Evolutionary conservation across 164 flowering plant species (phyloP), one percentile per base, ranked within the genome.

Genomic region (Vitis labrusca): DNA sequence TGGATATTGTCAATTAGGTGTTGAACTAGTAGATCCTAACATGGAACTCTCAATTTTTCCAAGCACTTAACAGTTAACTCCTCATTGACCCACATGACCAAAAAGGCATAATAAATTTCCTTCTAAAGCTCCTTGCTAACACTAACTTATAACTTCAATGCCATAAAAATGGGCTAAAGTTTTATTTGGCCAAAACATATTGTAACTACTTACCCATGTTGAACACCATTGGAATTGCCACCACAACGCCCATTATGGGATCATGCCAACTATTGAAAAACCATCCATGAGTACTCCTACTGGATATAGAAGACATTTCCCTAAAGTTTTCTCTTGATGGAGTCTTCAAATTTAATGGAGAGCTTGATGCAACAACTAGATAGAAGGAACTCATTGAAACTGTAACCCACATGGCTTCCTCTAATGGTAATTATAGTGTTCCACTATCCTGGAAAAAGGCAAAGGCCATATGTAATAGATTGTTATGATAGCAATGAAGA

Each of bases 131-230:
- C 29, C 83, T 91, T n/a, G 86, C 88, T 1, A 89, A 87, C 67
- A 89, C 89, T 67, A 73, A 72, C 65, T 85, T 81, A 11, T 91
- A 93, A 91, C 16, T 71, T 0, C 91, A 89, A 17, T 91, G 91
- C 56, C 80, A 91, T 2, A 87, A 84, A 72, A 85, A 83, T 64
- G 91, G 96, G 55, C 78, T 85, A 7, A 89, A 84, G 65, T 84
- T 91, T 84, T 82, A 87, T 93, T 3, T 91, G 96, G 96, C 83
- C 96, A 9, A 91, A 91, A 72, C 97, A 92, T 88, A 93, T 77
- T 77, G 76, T 1, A 88, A 82, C 73, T 91, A 90, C 77, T 89
- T 91, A 48, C 93, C 66, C 87, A 86, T 51, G 78, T 90, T 10
- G 87, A 84, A 68, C 86, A 87, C 66, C 88, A 88, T 77, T 76